These are phyloP conservation scores for Anethum foeniculum DNA, from an alignment of 140 eudicot species.

Conservation along the genomic window DNA sequence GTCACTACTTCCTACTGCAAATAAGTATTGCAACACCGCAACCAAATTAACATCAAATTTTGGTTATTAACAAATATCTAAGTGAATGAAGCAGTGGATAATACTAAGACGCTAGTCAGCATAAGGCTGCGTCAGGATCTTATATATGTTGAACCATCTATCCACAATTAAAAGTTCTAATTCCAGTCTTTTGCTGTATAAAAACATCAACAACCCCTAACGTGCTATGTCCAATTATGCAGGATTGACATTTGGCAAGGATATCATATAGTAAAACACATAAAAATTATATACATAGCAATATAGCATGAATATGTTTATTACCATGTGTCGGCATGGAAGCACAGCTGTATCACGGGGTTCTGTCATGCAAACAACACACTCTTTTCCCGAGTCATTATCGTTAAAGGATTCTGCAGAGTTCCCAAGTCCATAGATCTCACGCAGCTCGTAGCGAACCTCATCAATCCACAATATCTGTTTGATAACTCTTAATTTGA, in stretches of 20 bases:
- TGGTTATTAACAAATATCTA: background rate
- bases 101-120: background rate
- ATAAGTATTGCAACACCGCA: background rate
- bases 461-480: slow-evolving; percentile 72
- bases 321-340: slow-evolving; percentile 84
- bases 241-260: background rate
- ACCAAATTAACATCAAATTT: background rate
- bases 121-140: background rate
- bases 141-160: background rate
- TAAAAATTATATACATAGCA: background rate
- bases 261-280: background rate
- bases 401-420: slow-evolving; percentile 43
- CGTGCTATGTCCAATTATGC: background rate
- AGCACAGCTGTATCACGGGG: slow-evolving; percentile 76
- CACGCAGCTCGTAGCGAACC: slow-evolving; percentile 65
- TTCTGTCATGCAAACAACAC: slow-evolving; percentile 75
- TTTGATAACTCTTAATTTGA: slow-evolving; percentile 42
- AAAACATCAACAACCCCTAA: background rate
- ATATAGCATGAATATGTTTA: slow-evolving; percentile 8
- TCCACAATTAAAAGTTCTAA: background rate
- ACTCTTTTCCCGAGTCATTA: slow-evolving; percentile 50
- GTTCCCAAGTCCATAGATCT: slow-evolving; percentile 59
- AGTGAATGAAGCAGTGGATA: background rate
- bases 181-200: background rate
- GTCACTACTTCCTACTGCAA: background rate